phyloP scores from a whole-genome alignment of 176 grass and related monocot species.

The Phyllostachys edulis region DNA sequence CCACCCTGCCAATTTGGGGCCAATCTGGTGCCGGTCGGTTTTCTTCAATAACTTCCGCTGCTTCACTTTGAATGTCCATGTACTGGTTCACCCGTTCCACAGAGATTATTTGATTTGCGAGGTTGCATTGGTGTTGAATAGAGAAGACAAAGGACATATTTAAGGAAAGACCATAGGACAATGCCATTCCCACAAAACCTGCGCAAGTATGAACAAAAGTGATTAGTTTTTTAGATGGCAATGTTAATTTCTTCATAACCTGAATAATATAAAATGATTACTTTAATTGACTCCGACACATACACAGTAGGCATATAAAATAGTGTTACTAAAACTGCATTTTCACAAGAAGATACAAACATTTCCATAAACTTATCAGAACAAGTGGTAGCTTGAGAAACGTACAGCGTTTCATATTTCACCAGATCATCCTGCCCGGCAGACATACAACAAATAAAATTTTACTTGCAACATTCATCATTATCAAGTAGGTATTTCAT shows the following conservation, averaged over 20 bases:
- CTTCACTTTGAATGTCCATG: slow-evolving; percentile 78
- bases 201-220: slow-evolving; percentile 8
- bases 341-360: neutral
- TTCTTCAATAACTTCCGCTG: slow-evolving; percentile 61
- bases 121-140: slow-evolving; percentile 83
- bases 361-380: neutral
- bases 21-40: slow-evolving; percentile 61
- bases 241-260: neutral
- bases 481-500: neutral
- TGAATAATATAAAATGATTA: neutral
- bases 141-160: slow-evolving; percentile 73
- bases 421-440: neutral
- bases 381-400: neutral
- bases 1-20: slow-evolving; percentile 69
- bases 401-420: neutral
- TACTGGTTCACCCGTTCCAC: slow-evolving; percentile 94
- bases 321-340: neutral
- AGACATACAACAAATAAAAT: neutral
- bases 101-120: slow-evolving; percentile 84
- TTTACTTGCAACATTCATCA: neutral
- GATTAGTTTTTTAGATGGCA: slow-evolving; percentile 3
- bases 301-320: neutral
- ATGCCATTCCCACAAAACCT: slow-evolving; percentile 94
- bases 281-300: neutral
- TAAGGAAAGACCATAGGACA: slow-evolving; percentile 91